A percentile compares a stretch with the other conserved stretches of the same genome.
Conservation (phyloP, 305 asterid genomes). For the Petunia hybrid region DNA sequence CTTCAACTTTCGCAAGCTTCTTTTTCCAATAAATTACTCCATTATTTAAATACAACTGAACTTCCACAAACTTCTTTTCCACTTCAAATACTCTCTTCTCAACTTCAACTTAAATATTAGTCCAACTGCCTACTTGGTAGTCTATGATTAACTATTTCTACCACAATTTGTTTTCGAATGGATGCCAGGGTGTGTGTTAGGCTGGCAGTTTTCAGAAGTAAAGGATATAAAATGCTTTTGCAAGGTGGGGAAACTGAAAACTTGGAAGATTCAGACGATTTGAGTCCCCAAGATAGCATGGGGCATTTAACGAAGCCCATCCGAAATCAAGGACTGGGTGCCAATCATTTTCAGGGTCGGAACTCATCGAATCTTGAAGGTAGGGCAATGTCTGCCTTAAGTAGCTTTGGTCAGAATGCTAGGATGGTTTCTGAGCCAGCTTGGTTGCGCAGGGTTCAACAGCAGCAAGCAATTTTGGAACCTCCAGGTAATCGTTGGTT, state of each 20-base stretch:
- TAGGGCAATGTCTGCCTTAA: slow-evolving; percentile 89
- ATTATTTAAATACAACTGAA: no score
- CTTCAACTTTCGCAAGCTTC: no score
- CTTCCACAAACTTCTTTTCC: no score
- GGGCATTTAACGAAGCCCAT: slow-evolving; percentile 44
- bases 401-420: slow-evolving; percentile 81
- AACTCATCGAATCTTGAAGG: slow-evolving; percentile 74
- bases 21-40: no score
- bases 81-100: neutral
- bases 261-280: slow-evolving; percentile 44
- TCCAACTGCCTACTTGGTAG: neutral
- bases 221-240: slow-evolving; percentile 92
- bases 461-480: slow-evolving; percentile 68
- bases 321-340: slow-evolving; percentile 48
- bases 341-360: slow-evolving; percentile 48
- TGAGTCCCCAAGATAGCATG: slow-evolving; percentile 42
- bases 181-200: slow-evolving; percentile 77
- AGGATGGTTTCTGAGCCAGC: slow-evolving; percentile 72
- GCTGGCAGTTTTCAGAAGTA: slow-evolving; percentile 61
- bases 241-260: slow-evolving; percentile 85
- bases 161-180: slow-evolving; percentile 33
- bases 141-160: slow-evolving; percentile 16
- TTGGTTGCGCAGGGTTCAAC: slow-evolving; percentile 79
- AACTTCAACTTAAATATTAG: neutral
- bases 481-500: slow-evolving; percentile 58